Evolutionary conservation across 2,329 filamentous ascomycete genomes (phyloP).

Genomic region (Ilyonectria mors-panacis): DNA sequence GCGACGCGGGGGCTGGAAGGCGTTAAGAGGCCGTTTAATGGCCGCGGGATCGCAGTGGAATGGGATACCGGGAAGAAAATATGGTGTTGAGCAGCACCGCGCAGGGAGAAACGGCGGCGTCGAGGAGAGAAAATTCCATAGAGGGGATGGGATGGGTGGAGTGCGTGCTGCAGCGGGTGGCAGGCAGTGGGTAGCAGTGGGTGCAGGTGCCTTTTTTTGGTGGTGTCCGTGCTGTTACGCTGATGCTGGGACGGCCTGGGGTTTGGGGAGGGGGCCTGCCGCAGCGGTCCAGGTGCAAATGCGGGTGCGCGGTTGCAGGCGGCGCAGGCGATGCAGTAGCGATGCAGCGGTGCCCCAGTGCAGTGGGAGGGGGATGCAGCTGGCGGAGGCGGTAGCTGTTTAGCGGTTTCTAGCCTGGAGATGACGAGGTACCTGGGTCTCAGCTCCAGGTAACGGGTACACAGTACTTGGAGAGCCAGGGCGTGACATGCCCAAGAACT

Average conservation of each 20-base stretch:
- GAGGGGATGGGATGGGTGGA: constrained; percentile 30
- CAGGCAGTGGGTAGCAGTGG: constrained; percentile 20
- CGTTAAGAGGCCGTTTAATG: constrained; percentile 25
- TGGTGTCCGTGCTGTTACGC: constrained; percentile 7
- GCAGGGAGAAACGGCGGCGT: constrained; percentile 33
- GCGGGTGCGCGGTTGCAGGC: constrained; percentile 22
- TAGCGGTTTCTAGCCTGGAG: constrained; percentile 28
- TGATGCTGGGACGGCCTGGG: constrained; percentile 9
- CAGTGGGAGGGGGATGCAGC: constrained; percentile 11
- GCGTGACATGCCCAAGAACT: constrained; percentile 14
- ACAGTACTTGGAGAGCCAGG: not conserved
- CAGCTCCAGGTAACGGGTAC: constrained; percentile 25
- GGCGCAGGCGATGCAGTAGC: constrained; percentile 20
- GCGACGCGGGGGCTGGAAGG: constrained; percentile 41
- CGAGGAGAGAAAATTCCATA: constrained; percentile 37
- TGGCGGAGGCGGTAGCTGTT: constrained; percentile 15
- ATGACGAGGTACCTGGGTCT: constrained; percentile 22
- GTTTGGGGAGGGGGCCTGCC: constrained; percentile 9
- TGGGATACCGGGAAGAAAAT: constrained; percentile 30
- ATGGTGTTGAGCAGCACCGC: constrained; percentile 20
- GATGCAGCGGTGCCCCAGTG: constrained; percentile 18
- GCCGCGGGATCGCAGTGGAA: constrained; percentile 30
- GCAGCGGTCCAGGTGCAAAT: constrained; percentile 24
- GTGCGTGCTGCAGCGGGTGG: constrained; percentile 6
- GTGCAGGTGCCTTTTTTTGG: constrained; percentile 25